Percentiles rank a stretch among this genome's conserved stretches.
phyloP scores from a whole-genome alignment of 345 rosid genomes.

The Boechera stricta region DNA sequence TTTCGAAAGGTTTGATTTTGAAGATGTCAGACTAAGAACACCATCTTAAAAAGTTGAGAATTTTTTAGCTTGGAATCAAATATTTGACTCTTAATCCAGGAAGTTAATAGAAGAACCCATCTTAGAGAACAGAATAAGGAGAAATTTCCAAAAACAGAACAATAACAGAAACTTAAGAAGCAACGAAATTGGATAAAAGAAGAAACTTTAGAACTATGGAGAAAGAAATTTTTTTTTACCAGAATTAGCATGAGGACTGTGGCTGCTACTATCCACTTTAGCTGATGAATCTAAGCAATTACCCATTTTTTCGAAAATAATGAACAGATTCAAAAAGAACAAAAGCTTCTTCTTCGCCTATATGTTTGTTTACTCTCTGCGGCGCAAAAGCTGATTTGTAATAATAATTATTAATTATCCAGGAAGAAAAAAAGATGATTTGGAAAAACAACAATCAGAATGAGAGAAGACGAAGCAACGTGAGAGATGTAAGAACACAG shows the following conservation, averaged over 20 bases:
- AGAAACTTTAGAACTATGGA: constrained; percentile 4
- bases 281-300: constrained; percentile 77
- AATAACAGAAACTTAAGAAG: constrained; percentile 18
- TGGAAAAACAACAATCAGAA: neutral
- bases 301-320: constrained; percentile 54
- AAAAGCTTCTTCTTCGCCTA: neutral
- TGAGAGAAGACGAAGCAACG: constrained; percentile 3
- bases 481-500: constrained; percentile 35
- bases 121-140: neutral
- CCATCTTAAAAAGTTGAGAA: neutral
- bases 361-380: neutral
- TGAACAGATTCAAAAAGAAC: constrained; percentile 24
- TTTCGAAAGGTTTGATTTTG: constrained; percentile 24
- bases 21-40: constrained; percentile 16
- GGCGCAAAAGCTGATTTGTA: constrained; percentile 4
- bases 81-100: too few species aligned
- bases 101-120: too few species aligned
- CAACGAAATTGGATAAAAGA: neutral
- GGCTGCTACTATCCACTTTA: constrained; percentile 60
- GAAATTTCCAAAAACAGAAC: neutral
- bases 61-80: too few species aligned
- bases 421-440: neutral
- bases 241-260: constrained; percentile 58
- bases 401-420: neutral
- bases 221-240: constrained; percentile 47